Evolutionary conservation across 495 filamentous ascomycete species (phyloP), one percentile per base, ranked within the genome.

Genomic region (Penicillium egyptiacum): DNA sequence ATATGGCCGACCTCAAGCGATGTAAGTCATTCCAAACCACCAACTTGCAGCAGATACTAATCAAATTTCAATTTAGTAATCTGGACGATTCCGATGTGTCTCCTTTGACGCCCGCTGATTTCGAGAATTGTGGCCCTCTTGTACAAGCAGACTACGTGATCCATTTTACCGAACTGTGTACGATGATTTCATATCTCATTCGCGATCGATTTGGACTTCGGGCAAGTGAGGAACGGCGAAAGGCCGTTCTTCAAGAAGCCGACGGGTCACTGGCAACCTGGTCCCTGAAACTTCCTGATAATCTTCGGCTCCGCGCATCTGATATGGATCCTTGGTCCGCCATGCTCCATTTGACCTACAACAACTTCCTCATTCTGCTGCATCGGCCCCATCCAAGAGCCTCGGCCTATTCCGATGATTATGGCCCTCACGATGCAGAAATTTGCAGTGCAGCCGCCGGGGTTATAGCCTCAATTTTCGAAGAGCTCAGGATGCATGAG

Each of bases 301-400:
- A 62, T 28, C 62, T 81, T 25, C 73, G 74, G 19, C 68, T 79
- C 0, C 72, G 73, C 12, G 69, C 74, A 3, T 75, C 73, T 7
- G 74, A 75, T 41, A 75, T 75, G 72, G 75, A 79, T 46, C 70
- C 75, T 9, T 81, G 77, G 77, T 75, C 71, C 44, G 72, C 73
- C 22, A 77, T 75, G 72, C 72, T 81, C 41, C 79, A 80, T 60
- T 57, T 81, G 12, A 76, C 74, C 10, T 81, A 80, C 50, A 80
- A 80, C 59, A 79, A 79, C 45, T 75, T 79, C 57, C 68, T 81
- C n/a, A 77, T 81, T 42, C 65, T 79, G 11, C 65, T 79, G n/a
- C 75, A 81, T 67, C 74, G 77, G 46, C 76, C 76, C 11, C 76
- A 79, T 57, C 74, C 73, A 49, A 62, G 70, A 57, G 72, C 72